A percentile compares a stretch with the other conserved stretches of the same genome.
Conservation (phyloP, 176 grass and related monocot species). For the Triticum urartu region DNA sequence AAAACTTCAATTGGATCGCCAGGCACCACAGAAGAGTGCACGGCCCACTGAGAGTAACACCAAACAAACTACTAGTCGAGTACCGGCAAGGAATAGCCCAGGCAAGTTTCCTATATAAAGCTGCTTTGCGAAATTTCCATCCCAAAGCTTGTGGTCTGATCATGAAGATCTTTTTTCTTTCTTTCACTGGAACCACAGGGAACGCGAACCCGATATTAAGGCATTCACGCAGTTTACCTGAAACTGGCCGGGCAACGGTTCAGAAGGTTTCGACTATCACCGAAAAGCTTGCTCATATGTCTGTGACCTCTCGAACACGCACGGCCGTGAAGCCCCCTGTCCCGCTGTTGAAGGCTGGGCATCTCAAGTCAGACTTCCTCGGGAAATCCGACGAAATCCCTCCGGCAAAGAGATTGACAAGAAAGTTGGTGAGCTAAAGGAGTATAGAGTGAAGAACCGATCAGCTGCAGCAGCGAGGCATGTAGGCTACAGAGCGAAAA, state of each 20-base stretch:
- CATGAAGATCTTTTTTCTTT: not conserved
- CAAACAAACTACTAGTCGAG: constrained; percentile 49
- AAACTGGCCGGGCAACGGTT: constrained; percentile 34
- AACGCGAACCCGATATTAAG: constrained; percentile 42
- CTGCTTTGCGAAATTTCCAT: not conserved
- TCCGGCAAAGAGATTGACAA: constrained; percentile 59
- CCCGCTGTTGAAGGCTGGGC: constrained; percentile 70
- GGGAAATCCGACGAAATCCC: constrained; percentile 66
- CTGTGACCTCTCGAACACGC: constrained; percentile 46
- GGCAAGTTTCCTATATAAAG: constrained; percentile 45
- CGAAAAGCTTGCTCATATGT: constrained; percentile 63
- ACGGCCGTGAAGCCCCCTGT: constrained; percentile 46
- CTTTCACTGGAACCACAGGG: constrained; percentile 35
- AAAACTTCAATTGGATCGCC: constrained; percentile 83
- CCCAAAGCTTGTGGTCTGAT: constrained; percentile 1
- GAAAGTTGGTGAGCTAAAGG: constrained; percentile 70
- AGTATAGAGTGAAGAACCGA: not conserved
- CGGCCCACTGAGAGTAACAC: constrained; percentile 53
- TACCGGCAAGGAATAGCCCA: constrained; percentile 67
- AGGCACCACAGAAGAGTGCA: constrained; percentile 54
- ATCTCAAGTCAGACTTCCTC: constrained; percentile 54
- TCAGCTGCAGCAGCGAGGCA: not conserved
- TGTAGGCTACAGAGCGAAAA: constrained; percentile 21
- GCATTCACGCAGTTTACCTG: constrained; percentile 54
- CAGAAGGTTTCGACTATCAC: constrained; percentile 62